Base-by-base conservation (phyloP, 495 filamentous ascomycete genomes). In the Talaromyces nanjingensis region DNA sequence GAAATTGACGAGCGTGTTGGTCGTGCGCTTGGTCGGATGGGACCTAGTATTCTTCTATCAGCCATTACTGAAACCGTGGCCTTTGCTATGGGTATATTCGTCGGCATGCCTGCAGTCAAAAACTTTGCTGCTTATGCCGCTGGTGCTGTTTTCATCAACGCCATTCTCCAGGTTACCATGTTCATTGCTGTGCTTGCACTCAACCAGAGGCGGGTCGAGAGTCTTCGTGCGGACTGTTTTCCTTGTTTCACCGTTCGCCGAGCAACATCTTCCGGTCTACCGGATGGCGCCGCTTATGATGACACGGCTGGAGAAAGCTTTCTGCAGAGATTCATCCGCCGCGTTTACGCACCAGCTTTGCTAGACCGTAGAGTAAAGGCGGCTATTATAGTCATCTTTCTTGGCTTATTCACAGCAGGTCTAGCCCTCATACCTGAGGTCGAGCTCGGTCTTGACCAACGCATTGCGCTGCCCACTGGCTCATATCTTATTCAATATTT, bases 61-160 rank as follows among this genome's bases (percentile, higher is more conserved):
- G 94, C 92, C 33, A 81, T 89, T 55, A 96, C 92, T 0, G 94
- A 98, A 74, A 98, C 96, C 0, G 84, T 92, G 62, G 92, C 92
- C 14, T 98, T 98, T 70, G 86, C 90, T 2, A 76, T 98, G 27
- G 94, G 94, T n/a, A 88, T 89, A 24, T 91, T 93, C 63, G 94
- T 97, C 18, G 91, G 91, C 52, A 98, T 98, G 94, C 94, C 94
- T 12, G 94, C 94, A 1, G 94, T 98, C 39, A 84, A 91, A 61
- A 98, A 98, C 71, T 98, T 98, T 73, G 94, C 94, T 11, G 86
- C 92, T 33, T 98, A 98, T 74, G 94, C 94, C 1, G 92, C 94
- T 16, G 94, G 94, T 37, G 94, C 94, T 6, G 96, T 98, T 11
- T 89, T 97, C 67, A 93, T 98, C 80, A 98, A 98, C 69, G 94